Evolutionary conservation across 176 grass and related monocot species (phyloP), one percentile per base, ranked within the genome.

Genomic region (Alloteropsis semialata): DNA sequence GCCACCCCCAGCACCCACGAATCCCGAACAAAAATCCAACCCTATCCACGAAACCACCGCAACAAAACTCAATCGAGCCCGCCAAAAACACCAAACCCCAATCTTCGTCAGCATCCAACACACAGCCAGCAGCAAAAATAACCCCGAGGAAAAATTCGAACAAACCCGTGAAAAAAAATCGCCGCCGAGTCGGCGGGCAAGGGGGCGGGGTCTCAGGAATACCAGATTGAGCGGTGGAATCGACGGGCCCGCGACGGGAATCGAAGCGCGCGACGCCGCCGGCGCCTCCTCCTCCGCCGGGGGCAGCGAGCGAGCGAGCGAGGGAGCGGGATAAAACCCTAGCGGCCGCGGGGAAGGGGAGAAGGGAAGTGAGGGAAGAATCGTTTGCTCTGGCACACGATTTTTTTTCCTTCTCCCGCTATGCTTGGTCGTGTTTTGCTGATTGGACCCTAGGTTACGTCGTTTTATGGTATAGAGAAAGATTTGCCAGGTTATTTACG

Each of bases 321-420:
- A n/a, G n/a, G n/a, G 50, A 53, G 50, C 51, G 21, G 9, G 75
- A 77, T 62, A 77, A 62, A 78, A 62, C 75, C 75, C 75, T 78
- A 78, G 75, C 51, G 25, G 73, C 51, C 72, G n/a, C 19, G 72
- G 72, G 34, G 48, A 5, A 24, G 72, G 55, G n/a, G n/a, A 25
- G 54, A 27, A 58, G 53, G 8, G 49, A 22, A 8, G 16, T 3
- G 53, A 10, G 53, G 13, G n/a, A n/a, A 37, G 51, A 53, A n/a
- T 74, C 50, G 32, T 2, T 37, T 36, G 32, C 5, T 44, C 50
- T 75, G 18, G 49, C 9, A 33, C 73, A 14, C 29, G 73, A 75
- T 39, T 74, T 38, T 24, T 38, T n/a, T 36, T 65, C 6, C 10
- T 5, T 72, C 27, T 30, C 16, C 5, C 3, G 13, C 55, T 25